Evolutionary conservation across 1,284 basidiomycete genomes (phyloP).

Genomic region (Ganoderma sinense): DNA sequence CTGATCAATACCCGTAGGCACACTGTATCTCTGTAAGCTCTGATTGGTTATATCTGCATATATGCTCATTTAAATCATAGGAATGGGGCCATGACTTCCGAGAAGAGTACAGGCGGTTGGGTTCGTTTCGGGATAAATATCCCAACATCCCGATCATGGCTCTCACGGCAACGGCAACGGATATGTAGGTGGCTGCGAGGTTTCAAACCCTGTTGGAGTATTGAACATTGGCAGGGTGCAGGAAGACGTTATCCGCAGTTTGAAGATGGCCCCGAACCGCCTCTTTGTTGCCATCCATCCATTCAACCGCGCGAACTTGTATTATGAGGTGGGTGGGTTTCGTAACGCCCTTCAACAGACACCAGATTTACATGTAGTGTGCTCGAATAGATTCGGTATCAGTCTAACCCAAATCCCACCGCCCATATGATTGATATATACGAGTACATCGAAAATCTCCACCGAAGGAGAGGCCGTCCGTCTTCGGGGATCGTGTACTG

Average conservation of each 20-base stretch:
- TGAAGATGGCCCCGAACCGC: conserved; percentile 64
- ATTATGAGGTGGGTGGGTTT: conserved; percentile 68
- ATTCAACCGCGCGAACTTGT: conserved; percentile 83
- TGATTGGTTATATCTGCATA: not conserved
- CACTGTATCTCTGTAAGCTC: conserved; percentile 81
- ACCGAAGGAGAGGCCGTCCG: conserved; percentile 61
- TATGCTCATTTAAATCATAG: conserved; percentile 42
- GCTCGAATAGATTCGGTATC: conserved; percentile 64
- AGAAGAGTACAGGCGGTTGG: conserved; percentile 75
- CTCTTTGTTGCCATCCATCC: conserved; percentile 76
- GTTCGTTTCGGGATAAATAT: conserved; percentile 73
- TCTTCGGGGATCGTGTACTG: conserved; percentile 88
- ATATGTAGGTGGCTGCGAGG: conserved; percentile 48
- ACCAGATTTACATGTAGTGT: not conserved
- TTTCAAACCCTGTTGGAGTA: conserved; percentile 6
- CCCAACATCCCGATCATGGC: conserved; percentile 84
- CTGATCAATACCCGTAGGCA: conserved; percentile 52
- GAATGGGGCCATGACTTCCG: conserved; percentile 90
- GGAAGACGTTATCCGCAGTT: conserved; percentile 70
- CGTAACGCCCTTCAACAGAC: not conserved
- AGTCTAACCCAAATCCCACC: conserved; percentile 54
- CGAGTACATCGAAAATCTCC: conserved; percentile 69
- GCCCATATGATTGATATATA: conserved; percentile 70
- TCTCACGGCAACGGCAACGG: conserved; percentile 80
- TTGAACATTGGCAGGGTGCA: conserved; percentile 53